phyloP scores from a whole-genome alignment of 768 basidiomycete species.

The Crucibulum laeve region DNA sequence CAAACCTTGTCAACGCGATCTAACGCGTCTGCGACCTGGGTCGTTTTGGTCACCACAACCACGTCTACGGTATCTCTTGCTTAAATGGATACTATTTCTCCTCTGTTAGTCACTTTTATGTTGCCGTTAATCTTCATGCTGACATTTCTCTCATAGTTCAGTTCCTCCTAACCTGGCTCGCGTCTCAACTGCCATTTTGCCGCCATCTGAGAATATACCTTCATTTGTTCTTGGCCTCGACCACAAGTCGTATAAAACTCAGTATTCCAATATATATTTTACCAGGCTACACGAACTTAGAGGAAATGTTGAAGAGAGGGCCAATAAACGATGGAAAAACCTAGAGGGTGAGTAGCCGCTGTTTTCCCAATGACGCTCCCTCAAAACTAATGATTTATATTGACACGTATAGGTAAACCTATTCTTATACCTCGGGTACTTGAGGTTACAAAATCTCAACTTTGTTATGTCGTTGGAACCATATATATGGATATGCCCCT shows the following conservation, averaged over 20 bases:
- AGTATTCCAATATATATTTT: slow-evolving; percentile 58
- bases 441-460: slow-evolving; percentile 77
- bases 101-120: neutral
- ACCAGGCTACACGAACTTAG: slow-evolving; percentile 39
- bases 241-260: slow-evolving; percentile 49
- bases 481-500: slow-evolving; percentile 99
- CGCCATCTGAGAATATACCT: slow-evolving; percentile 28
- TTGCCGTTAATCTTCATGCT: neutral
- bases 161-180: slow-evolving; percentile 21
- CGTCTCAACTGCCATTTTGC: slow-evolving; percentile 33
- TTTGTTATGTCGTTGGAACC: slow-evolving; percentile 92
- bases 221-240: slow-evolving; percentile 39
- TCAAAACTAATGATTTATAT: neutral
- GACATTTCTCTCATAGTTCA: slow-evolving; percentile 12
- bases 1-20: slow-evolving; percentile 21
- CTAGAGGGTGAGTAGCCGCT: slow-evolving; percentile 29
- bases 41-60: neutral
- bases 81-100: neutral
- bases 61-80: neutral
- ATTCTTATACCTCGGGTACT: slow-evolving; percentile 74
- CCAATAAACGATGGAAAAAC: slow-evolving; percentile 34
- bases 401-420: slow-evolving; percentile 52
- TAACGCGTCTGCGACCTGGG: neutral
- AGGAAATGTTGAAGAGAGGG: slow-evolving; percentile 33
- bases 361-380: neutral